These are phyloP conservation scores for Russula emetica DNA, from an alignment of 768 basidiomycete species.

Conservation along the genomic window DNA sequence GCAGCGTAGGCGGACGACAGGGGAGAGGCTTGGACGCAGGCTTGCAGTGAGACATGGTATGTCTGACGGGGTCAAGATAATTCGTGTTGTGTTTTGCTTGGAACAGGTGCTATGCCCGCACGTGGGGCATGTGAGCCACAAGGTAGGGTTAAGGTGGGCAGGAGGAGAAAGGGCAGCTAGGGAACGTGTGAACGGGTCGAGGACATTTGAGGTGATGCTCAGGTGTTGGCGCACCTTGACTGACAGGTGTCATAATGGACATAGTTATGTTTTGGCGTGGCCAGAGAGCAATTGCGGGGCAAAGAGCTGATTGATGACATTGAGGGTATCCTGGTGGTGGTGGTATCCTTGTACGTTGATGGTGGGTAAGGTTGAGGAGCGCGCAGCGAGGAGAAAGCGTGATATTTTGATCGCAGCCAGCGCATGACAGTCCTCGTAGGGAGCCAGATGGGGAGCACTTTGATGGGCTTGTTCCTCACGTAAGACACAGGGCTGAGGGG, in stretches of 20 bases:
- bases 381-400: neutral
- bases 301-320: conserved; percentile 7
- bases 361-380: neutral
- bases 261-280: neutral
- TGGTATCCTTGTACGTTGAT: neutral
- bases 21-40: neutral
- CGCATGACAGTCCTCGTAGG: neutral
- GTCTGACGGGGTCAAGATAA: neutral
- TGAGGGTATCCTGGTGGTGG: conserved; percentile 15
- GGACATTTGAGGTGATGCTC: neutral
- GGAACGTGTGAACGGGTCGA: neutral
- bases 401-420: neutral
- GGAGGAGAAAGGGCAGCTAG: conserved; percentile 1
- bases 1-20: neutral
- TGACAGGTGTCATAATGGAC: neutral
- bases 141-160: neutral
- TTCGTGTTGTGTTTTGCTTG: neutral
- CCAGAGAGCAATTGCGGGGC: neutral
- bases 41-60: neutral
- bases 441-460: neutral
- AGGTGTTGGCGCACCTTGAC: neutral
- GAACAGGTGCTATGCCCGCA: neutral
- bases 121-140: neutral
- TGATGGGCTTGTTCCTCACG: conserved; percentile 8
- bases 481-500: conserved; percentile 15